Conservation (phyloP, 1,284 basidiomycete species). For the Kalmanozyma brasiliensis region DNA sequence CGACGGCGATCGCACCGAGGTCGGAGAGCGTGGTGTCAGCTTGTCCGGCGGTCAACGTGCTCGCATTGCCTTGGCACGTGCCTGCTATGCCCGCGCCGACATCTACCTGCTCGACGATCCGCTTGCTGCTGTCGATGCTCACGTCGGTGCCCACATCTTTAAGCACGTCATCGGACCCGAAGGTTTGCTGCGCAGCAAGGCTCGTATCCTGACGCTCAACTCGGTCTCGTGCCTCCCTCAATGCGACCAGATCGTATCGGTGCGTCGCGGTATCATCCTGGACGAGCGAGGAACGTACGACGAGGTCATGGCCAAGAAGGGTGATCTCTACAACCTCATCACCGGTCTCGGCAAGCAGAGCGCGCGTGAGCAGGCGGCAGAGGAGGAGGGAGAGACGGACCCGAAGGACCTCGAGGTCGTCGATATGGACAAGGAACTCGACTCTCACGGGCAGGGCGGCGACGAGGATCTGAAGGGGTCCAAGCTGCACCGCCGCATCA, state of each 20-base stretch:
- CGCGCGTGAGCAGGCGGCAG: constrained; percentile 44
- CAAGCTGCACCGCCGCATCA: constrained; percentile 56
- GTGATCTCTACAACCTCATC: constrained; percentile 73
- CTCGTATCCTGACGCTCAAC: constrained; percentile 67
- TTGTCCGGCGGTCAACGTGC: constrained; percentile 75
- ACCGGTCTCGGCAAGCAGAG: constrained; percentile 67
- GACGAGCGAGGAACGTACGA: constrained; percentile 76
- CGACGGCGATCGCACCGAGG: constrained; percentile 77
- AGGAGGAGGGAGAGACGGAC: constrained; percentile 33
- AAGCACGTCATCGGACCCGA: constrained; percentile 61
- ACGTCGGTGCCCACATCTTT: constrained; percentile 67
- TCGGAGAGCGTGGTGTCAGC: constrained; percentile 72
- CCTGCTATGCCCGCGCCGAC: constrained; percentile 78
- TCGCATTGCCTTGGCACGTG: constrained; percentile 77
- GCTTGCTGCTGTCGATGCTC: constrained; percentile 73
- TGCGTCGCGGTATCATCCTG: constrained; percentile 76
- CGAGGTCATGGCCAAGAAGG: constrained; percentile 73
- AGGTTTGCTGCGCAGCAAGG: constrained; percentile 54
- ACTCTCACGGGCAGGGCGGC: constrained; percentile 41
- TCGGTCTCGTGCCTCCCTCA: constrained; percentile 73
- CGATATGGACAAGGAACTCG: constrained; percentile 48
- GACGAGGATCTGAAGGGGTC: constrained; percentile 50
- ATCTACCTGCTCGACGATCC: constrained; percentile 78
- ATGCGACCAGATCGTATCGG: constrained; percentile 75
- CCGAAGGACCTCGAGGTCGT: constrained; percentile 42